These are phyloP conservation scores for Phytophthora sojae DNA, from an alignment of 352 stramenopile species.

Conservation along the genomic window DNA sequence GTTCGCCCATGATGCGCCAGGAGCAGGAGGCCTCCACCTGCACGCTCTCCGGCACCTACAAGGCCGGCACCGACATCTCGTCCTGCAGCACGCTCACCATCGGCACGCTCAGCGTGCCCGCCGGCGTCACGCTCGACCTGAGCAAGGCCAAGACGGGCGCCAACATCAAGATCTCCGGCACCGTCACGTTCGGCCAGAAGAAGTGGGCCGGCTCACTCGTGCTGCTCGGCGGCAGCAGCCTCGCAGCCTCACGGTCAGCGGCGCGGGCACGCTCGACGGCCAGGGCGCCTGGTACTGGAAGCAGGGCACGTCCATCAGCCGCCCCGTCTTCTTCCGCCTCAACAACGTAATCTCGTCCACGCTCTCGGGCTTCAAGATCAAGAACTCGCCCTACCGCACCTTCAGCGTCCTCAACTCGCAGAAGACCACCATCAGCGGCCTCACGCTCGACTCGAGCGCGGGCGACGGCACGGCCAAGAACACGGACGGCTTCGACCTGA, in stretches of 20 bases:
- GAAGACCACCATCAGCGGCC: conserved; percentile 24
- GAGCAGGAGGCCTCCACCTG: conserved; percentile 22
- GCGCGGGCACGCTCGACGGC: conserved; percentile 39
- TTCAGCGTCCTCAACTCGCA: conserved; percentile 20
- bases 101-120: conserved; percentile 31
- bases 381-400: conserved; percentile 26
- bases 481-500: too few species aligned
- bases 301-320: conserved; percentile 29
- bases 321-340: conserved; percentile 40
- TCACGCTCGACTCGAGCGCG: conserved; percentile 39
- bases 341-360: conserved; percentile 21
- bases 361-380: conserved; percentile 15
- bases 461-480: conserved; percentile 33
- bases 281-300: conserved; percentile 47
- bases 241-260: conserved; percentile 29
- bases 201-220: conserved; percentile 40
- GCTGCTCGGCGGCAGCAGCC: conserved; percentile 29
- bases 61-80: too few species aligned
- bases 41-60: conserved; percentile 42
- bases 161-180: conserved; percentile 39
- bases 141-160: conserved; percentile 31
- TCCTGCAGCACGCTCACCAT: conserved; percentile 38
- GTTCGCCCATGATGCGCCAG: conserved; percentile 27
- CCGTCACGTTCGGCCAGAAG: conserved; percentile 32
- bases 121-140: conserved; percentile 42